Evolutionary conservation across 2,329 filamentous ascomycete species (phyloP).

Genomic region (Botrytis medusae): DNA sequence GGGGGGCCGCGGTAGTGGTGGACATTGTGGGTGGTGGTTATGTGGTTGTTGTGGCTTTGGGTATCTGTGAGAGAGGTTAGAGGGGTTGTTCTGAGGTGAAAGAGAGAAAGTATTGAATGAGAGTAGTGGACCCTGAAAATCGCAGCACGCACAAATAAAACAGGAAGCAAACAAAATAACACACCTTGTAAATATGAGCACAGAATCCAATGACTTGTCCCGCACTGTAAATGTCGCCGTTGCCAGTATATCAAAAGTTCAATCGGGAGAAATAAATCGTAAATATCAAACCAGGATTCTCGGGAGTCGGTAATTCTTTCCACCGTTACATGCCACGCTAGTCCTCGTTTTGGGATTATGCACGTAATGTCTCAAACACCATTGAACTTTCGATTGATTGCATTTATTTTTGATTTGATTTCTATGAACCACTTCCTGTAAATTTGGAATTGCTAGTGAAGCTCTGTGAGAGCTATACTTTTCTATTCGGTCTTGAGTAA

Average conservation of each 20-base stretch:
- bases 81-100: background rate
- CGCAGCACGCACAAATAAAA: no score
- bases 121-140: background rate
- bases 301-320: slow-evolving; percentile 16
- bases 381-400: background rate
- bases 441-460: background rate
- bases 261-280: slow-evolving; percentile 15
- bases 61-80: slow-evolving; percentile 3
- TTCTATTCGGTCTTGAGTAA: background rate
- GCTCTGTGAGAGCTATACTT: slow-evolving; percentile 4
- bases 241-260: background rate
- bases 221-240: background rate
- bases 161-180: background rate
- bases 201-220: background rate
- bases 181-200: background rate
- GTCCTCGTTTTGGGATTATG: slow-evolving; percentile 14
- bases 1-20: background rate
- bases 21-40: background rate
- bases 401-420: background rate
- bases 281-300: slow-evolving; percentile 17
- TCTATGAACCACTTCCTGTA: background rate
- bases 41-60: background rate
- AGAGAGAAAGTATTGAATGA: background rate
- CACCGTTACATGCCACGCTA: slow-evolving; percentile 6
- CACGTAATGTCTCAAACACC: background rate